Evolutionary conservation across 805 yeast genomes (phyloP).

Genomic region (Komagataella phaffii): DNA sequence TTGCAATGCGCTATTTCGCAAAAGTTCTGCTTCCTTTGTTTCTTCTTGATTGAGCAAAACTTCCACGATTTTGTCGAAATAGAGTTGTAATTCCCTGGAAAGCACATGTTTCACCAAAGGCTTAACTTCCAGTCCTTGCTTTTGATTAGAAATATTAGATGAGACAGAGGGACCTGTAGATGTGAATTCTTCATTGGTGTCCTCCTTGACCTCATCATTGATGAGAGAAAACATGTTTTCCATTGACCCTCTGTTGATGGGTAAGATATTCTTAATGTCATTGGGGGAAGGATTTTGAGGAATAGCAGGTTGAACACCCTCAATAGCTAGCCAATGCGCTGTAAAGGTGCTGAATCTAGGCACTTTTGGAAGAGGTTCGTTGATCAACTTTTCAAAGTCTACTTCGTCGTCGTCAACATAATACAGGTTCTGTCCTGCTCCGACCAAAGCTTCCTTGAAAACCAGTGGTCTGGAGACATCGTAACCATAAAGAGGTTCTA

Average conservation of each 20-base stretch:
- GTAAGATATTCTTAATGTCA: slow-evolving; percentile 69
- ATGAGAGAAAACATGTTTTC: slow-evolving; percentile 43
- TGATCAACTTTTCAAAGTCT: slow-evolving; percentile 85
- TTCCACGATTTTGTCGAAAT: slow-evolving; percentile 80
- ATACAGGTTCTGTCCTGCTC: slow-evolving; percentile 87
- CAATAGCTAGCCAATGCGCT: slow-evolving; percentile 96
- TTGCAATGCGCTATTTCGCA: slow-evolving; percentile 70
- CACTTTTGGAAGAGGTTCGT: slow-evolving; percentile 89
- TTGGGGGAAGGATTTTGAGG: slow-evolving; percentile 87
- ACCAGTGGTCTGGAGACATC: slow-evolving; percentile 55
- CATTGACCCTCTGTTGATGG: slow-evolving; percentile 74
- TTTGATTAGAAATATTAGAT: slow-evolving; percentile 8
- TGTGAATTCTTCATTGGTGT: slow-evolving; percentile 10
- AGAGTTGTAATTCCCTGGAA: slow-evolving; percentile 86
- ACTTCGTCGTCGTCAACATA: slow-evolving; percentile 86
- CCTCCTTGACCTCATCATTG: slow-evolving; percentile 23
- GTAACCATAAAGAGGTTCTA: slow-evolving; percentile 90
- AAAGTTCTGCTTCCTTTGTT: slow-evolving; percentile 31
- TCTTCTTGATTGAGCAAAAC: slow-evolving; percentile 48
- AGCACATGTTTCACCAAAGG: slow-evolving; percentile 92
- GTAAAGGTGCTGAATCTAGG: slow-evolving; percentile 89
- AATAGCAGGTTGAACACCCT: slow-evolving; percentile 95
- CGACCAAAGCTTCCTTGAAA: slow-evolving; percentile 80
- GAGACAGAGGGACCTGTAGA: slow-evolving; percentile 7
- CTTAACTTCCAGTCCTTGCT: slow-evolving; percentile 50